Evolutionary conservation across 768 basidiomycete species (phyloP), one percentile per base, ranked within the genome.

Genomic region (Russula emetica): DNA sequence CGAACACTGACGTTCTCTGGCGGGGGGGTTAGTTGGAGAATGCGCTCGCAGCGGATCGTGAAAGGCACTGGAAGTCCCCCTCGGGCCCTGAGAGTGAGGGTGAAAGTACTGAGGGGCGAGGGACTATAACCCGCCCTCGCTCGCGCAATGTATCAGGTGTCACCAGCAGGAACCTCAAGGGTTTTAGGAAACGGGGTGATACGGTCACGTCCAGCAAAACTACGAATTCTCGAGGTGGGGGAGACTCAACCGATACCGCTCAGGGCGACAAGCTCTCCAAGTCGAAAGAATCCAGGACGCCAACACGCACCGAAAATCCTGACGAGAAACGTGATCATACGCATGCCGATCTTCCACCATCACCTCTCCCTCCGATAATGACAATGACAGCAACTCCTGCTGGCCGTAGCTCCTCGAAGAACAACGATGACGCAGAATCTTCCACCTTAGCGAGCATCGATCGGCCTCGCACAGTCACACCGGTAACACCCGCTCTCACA

Each of bases 41-140:
- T 42, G 92, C 92, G 5, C 75, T 93, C 50, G 79, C 84, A 13
- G 75, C 83, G 9, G 90, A 91, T 42, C 79, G 77, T 38, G 72
- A 62, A 65, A 77, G 14, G 76, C 71, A 79, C 65, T 75, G 78
- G 70, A 80, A 76, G 66, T 68, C 71, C 26, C 74, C 75, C 36
- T 68, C 70, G 36, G 85, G 85, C 69, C 85, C 60, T 81, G 82
- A 30, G 80, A 86, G 51, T 75, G 77, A n/a, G 82, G 82, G 67
- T 74, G 76, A 40, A 74, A 77, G 30, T 71, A 78, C 22, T 70
- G 76, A 57, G 79, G 78, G 42, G 67, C 78, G 20, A 47, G 32
- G 47, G 8, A 30, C 24, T n/a, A 26, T 36, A 22, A 32, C 50
- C 2, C 66, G 53, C 13, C 62, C 68, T 36, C 68, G 82, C 32